Evolutionary conservation across 192 early-diverging fungal genomes (phyloP), one percentile per base, ranked within the genome.

Genomic region (Linnemannia schmuckeri): DNA sequence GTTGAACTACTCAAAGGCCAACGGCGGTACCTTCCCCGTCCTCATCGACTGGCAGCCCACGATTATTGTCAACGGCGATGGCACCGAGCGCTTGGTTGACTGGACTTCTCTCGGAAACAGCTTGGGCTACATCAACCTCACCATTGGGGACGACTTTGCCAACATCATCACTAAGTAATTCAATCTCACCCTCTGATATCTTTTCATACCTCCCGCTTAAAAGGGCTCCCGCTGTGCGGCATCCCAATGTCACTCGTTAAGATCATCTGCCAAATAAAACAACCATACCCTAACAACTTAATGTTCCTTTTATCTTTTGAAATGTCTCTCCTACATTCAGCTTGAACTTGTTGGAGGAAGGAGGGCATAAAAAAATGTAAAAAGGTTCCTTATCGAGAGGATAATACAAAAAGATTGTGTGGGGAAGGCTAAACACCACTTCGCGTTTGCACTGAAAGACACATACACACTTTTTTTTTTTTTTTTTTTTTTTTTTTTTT

Each of bases 91-190:
- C 49, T 18, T 6, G 15, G 55, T 85, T 24, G 83, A 85, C 70
- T 76, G 73, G 74, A 68, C 66, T 40, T 76, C 4, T 37, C 1
- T 15, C 13, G 54, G 49, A 37, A 72, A 69, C 6, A 12, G 12
- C 1, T 15, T 76, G 30, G 27, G 37, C 3, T 7, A 27, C 2
- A 22, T 76, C 42, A 24, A 70, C 33, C 35, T 85, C n/a, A 24
- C 63, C 17, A 69, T 76, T 35, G 83, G 83, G 15, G 40, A 49
- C 30, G 83, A 85, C 55, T 73, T 85, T 85, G 78, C 72, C 49
- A 54, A 24, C 54, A 46, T 82, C 44, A 41, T 82, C 20, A 54
- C 77, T 20, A 27, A 30, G 61, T 66, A 66, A 66, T 15, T 10
- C 9, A 30, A n/a, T 54, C 17, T 44, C 42, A 18, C 15, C 15